phyloP scores from a whole-genome alignment of 1,139 yeast species.

The Candida glucosophila region DNA sequence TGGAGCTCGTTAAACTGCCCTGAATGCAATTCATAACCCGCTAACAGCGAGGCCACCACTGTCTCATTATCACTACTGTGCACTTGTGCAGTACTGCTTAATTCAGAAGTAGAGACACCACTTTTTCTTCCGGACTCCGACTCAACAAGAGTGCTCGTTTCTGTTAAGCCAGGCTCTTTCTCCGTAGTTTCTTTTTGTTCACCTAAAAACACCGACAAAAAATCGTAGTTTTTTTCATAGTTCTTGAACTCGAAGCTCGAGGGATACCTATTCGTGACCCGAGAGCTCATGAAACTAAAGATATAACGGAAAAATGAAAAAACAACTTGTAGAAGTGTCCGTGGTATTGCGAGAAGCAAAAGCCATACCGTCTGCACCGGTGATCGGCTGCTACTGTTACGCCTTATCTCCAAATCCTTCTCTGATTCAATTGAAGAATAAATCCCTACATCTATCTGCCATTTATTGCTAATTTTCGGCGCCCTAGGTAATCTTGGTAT shows the following conservation, averaged over 20 bases:
- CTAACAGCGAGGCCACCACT: conserved; percentile 1
- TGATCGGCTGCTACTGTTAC: conserved; percentile 3
- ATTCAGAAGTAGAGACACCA: neutral
- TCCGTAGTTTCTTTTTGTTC: neutral
- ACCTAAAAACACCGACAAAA: conserved; percentile 5
- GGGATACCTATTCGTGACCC: conserved; percentile 14
- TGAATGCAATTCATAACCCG: conserved; percentile 11
- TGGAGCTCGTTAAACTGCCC: conserved; percentile 37
- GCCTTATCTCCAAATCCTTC: conserved; percentile 3
- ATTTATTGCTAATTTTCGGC: conserved; percentile 28
- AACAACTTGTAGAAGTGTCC: conserved; percentile 24
- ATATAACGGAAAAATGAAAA: conserved; percentile 27
- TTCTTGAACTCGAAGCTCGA: conserved; percentile 14
- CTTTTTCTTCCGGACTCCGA: neutral
- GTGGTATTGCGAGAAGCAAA: conserved; percentile 39
- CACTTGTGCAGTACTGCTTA: too few species aligned
- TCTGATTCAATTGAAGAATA: conserved; percentile 23
- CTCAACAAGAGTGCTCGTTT: too few species aligned
- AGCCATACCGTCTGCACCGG: conserved; percentile 28
- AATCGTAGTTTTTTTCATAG: conserved; percentile 10
- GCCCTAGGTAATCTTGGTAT: conserved; percentile 37
- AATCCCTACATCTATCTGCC: conserved; percentile 41
- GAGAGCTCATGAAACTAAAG: conserved; percentile 15
- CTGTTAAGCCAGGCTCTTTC: neutral
- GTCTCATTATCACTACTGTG: neutral